Evolutionary conservation across 1,284 basidiomycete species (phyloP).

Genomic region (Boletus mariae): DNA sequence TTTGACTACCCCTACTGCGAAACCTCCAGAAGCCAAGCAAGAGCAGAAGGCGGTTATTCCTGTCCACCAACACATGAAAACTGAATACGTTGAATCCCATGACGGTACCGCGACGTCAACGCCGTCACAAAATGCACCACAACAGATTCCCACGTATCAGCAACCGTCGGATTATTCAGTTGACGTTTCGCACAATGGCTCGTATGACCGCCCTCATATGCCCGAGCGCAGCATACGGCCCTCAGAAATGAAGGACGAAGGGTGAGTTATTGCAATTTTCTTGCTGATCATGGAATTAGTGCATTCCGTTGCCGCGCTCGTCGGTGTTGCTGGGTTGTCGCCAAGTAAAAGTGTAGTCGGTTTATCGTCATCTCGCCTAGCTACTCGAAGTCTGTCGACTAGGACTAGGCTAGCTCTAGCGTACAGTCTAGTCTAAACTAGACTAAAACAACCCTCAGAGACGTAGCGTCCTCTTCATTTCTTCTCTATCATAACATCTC

Average conservation of each 20-base stretch:
- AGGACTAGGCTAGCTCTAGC: conserved; percentile 69
- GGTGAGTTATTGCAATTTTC: conserved; percentile 60
- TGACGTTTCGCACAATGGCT: conserved; percentile 28
- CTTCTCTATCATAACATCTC: conserved; percentile 52
- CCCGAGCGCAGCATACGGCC: conserved; percentile 74
- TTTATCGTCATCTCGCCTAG: conserved; percentile 41
- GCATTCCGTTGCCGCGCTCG: conserved; percentile 17
- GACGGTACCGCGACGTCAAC: conserved; percentile 16
- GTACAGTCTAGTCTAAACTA: conserved; percentile 66
- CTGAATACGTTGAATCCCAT: conserved; percentile 5
- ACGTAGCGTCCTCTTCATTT: conserved; percentile 69
- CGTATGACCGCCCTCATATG: conserved; percentile 43
- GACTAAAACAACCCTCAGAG: conserved; percentile 53
- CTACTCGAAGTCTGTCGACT: conserved; percentile 42
- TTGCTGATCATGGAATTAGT: conserved; percentile 13
- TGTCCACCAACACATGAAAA: conserved; percentile 14
- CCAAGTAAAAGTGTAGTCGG: conserved; percentile 48
- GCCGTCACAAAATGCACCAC: conserved; percentile 39
- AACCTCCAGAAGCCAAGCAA: conserved; percentile 18
- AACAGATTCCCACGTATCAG: conserved; percentile 75
- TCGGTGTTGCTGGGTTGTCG: conserved; percentile 31
- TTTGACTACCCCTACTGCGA: conserved; percentile 15
- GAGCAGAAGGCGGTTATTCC: conserved; percentile 17
- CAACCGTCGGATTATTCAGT: conserved; percentile 56
- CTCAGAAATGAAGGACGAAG: conserved; percentile 98